These are phyloP conservation scores for Kuraishia hungarica DNA, from an alignment of 805 yeast genomes.

Conservation along the genomic window DNA sequence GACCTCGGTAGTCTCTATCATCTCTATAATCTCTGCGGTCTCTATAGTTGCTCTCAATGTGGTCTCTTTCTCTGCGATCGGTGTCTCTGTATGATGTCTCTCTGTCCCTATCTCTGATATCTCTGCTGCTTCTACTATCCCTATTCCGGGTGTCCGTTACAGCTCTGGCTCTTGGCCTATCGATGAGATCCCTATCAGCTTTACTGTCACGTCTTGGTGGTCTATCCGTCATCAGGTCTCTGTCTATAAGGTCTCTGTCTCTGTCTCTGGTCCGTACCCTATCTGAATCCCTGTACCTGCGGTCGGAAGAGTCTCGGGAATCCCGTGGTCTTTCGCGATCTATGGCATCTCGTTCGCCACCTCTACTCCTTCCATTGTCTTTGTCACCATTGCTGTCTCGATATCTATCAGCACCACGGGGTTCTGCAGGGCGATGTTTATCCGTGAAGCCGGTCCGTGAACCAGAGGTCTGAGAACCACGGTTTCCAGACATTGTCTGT, in stretches of 20 bases:
- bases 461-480: background rate
- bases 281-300: background rate
- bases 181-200: background rate
- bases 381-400: background rate
- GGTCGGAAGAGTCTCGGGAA: background rate
- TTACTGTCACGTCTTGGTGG: background rate
- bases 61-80: background rate
- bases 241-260: background rate
- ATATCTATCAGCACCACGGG: background rate
- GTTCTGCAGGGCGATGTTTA: background rate
- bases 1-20: background rate
- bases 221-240: background rate
- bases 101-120: conserved; percentile 1
- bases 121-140: background rate
- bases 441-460: background rate
- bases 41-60: conserved; percentile 2
- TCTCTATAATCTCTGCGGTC: conserved; percentile 1
- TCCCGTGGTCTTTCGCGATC: too few species aligned
- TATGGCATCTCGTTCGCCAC: background rate
- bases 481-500: too few species aligned
- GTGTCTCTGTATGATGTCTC: background rate
- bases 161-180: background rate
- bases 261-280: background rate
- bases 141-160: background rate
- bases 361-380: background rate